Evolutionary conservation across 805 yeast genomes (phyloP), one percentile per base, ranked within the genome.

Genomic region (Wickerhamia fluorescens): DNA sequence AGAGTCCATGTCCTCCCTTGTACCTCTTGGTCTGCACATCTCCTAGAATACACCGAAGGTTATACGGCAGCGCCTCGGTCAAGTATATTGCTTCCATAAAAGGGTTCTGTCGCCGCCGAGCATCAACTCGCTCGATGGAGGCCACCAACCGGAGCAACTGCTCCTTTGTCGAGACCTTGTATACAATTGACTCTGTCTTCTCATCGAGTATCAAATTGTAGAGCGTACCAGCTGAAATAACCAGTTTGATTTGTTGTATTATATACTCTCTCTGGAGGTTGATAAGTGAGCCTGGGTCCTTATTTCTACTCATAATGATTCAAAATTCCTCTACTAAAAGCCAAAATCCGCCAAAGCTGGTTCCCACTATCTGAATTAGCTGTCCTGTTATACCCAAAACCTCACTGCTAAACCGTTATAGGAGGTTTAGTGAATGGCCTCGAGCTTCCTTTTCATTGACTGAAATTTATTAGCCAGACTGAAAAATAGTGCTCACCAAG

Each of bases 71-170:
- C 1, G 94, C 87, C 28, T 81, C 83, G 11, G 86, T 54, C 16
- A 92, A 58, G 53, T 92, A 92, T 7, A 92, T 61, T 5, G 87
- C 96, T 40, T 81, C 89, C 25, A 84, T 66, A 12, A 77, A 74
- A 2, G 71, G 54, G 50, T 76, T 78, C 11, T 75, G 68, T 24
- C 71, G 70, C 38, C 94, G 66, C 23, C 58, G 61, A 15, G 70
- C 62, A 40, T 81, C 89, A 12, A 85, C 61, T 36, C 61, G 54
- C 44, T 78, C 87, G 11, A 83, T 65, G 9, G 84, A 76, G 3
- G 80, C 70, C 6, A 75, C 83, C 26, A 71, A 48, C 21, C 71
- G 54, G 6, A 78, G 54, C 8, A 78, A 50, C 16, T 66, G 71
- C 24, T 61, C 69, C 26, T 62, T 65, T 15, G 61, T 49, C 12